Evolutionary conservation across 2,329 filamentous ascomycete genomes (phyloP).

Genomic region (Penicillium psychrosexuale): DNA sequence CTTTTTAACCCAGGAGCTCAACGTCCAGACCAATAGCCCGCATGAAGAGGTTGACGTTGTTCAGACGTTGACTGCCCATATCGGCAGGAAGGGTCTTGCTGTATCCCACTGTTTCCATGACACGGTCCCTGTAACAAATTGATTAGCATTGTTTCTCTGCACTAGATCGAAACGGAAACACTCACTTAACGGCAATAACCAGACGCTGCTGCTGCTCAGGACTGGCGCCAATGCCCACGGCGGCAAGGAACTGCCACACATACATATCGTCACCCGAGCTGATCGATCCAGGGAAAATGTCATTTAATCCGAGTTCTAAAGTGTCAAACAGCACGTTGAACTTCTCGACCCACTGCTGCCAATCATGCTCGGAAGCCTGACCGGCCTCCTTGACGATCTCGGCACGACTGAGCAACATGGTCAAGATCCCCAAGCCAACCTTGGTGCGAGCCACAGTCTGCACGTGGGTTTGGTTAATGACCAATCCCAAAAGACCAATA

Average conservation of each 20-base stretch:
- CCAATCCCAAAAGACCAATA: conserved; percentile 79
- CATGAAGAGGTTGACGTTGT: conserved; percentile 98
- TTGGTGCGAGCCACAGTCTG: conserved; percentile 81
- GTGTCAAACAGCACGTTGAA: conserved; percentile 86
- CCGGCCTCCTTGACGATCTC: conserved; percentile 86
- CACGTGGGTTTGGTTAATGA: conserved; percentile 77
- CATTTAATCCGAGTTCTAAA: conserved; percentile 76
- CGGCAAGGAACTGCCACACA: conserved; percentile 96
- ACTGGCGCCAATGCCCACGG: conserved; percentile 87
- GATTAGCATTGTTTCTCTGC: conserved; percentile 14
- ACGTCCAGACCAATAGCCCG: conserved; percentile 97
- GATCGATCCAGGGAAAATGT: conserved; percentile 88
- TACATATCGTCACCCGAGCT: conserved; percentile 90
- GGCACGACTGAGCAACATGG: conserved; percentile 89
- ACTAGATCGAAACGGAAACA: conserved; percentile 10
- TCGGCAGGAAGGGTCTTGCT: conserved; percentile 85
- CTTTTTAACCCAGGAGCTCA: conserved; percentile 61
- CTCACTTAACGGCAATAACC: conserved; percentile 84
- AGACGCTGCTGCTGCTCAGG: conserved; percentile 93
- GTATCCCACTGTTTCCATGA: conserved; percentile 89
- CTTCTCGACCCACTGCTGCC: conserved; percentile 76
- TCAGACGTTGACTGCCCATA: conserved; percentile 76
- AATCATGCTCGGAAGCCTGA: conserved; percentile 66
- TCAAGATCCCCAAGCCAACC: conserved; percentile 84
- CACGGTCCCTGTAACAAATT: conserved; percentile 61